Base-by-base conservation (phyloP, 805 yeast genomes). In the Kodamaea sagamina region DNA sequence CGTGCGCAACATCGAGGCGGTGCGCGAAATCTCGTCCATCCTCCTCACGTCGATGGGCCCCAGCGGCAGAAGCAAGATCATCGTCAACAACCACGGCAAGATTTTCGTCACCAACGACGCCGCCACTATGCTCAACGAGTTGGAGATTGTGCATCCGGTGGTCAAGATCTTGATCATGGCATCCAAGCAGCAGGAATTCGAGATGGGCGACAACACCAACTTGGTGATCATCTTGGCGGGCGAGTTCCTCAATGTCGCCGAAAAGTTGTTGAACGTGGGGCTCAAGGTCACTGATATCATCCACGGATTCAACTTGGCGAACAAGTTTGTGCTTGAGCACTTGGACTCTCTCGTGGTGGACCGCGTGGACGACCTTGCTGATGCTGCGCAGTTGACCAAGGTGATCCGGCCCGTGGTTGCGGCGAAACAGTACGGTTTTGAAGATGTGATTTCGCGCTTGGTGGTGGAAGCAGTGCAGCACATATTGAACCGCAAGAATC, bases 31-130 rank as follows among this genome's bases (percentile, higher is more conserved):
- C 66, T 81, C 96, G 49, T 79, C 83, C 42, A 89, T 92, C 81
- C 89, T 95, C 49, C 77, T 90, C 46, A 89, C 97, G 1, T 89
- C 97, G 9, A 86, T 93, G 73, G 99, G 99, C 5, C 99, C 99
- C 47, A 86, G 95, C 67, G 99, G 99, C 41, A 79, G 97, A 59
- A 93, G 90, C 67, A 93, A 93, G 77, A 89, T 93, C 63, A 85
- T 93, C 55, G 96, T 93, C 43, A 92, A 92, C 68, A 79, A 87
- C 55, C 68, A 87, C 52, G 89, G 89, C 47, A 89, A 84, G 61
- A 84, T 88, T 17, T 88, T 89, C 62, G 80, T 93, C 49, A 93
- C 98, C 32, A 88, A 88, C 54, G 99, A 93, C 63, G 97, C 98
- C n/a, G 97, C 97, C 28, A 93, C 99, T 6, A 93, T 93, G 84